Evolutionary conservation across 805 yeast species (phyloP), one percentile per base, ranked within the genome.

Genomic region (Lachancea sp.): DNA sequence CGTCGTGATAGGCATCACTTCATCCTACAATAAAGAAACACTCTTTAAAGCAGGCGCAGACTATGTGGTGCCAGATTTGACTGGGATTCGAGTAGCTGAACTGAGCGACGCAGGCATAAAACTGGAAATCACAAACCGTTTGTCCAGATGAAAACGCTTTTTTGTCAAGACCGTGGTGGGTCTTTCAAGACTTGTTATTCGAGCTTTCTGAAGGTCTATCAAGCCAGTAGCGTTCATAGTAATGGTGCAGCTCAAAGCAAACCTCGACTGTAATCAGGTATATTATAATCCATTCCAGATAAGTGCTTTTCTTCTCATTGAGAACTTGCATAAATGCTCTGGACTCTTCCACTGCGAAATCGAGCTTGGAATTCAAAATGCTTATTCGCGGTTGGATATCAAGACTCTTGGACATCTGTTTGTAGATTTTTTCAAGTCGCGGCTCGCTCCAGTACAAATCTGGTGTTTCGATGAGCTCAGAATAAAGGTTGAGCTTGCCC

Each of bases 371-470:
- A 62, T 90, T 90, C 59, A 90, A 67, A 30, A 89, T 87, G 26
- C 78, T 71, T 39, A 89, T 85, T 49, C 97, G 71, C 5, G 91
- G 85, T 26, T 74, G 72, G 26, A 90, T 79, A 56, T 90, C 97
- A 45, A 90, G 68, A 18, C 77, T 77, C 39, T 75, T 75, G 0
- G 95, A 83, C 7, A 87, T 79, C 16, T 77, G 73, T 40, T 80
- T 76, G 62, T 87, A 90, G 9, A 88, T 78, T 44, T 73, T 73
- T 58, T 90, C 97, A 44, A 90, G 68, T 29, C 79, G 78, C 1
- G 96, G 95, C 58, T 89, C 96, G 38, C 87, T 77, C 97, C 97
- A 90, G 63, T 89, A 90, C 36, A 88, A 66, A 61, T 90, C 97
- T 0, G 97, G 97, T 0, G 95, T 87, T 55, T 89, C 96, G 26